Percentiles rank a stretch among this genome's conserved stretches.
Conservation (phyloP, 2,329 filamentous ascomycete species). For the Coniochaeta ligniaria region DNA sequence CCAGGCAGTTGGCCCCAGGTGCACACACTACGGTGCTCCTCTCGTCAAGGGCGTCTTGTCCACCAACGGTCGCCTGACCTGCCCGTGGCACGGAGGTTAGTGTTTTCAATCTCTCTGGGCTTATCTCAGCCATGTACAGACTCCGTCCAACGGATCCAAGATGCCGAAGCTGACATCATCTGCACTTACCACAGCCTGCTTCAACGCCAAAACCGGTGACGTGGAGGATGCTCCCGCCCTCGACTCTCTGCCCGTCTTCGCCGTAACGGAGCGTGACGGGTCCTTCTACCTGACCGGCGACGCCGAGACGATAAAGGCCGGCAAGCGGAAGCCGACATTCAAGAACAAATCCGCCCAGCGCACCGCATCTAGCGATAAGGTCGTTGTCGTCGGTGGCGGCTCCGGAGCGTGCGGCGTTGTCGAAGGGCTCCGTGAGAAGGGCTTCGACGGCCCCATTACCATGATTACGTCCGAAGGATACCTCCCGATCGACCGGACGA, state of each 20-base stretch:
- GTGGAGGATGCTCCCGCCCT: slow-evolving; percentile 92
- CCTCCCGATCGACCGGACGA: slow-evolving; percentile 85
- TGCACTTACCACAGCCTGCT: slow-evolving; percentile 60
- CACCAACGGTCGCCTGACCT: slow-evolving; percentile 75
- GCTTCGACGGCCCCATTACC: slow-evolving; percentile 74
- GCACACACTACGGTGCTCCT: slow-evolving; percentile 89
- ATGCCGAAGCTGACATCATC: neutral
- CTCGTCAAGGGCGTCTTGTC: slow-evolving; percentile 80
- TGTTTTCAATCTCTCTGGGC: neutral
- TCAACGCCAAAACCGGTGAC: slow-evolving; percentile 81
- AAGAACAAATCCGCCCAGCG: slow-evolving; percentile 51
- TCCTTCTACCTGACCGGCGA: slow-evolving; percentile 80
- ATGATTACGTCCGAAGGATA: slow-evolving; percentile 80
- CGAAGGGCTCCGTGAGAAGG: slow-evolving; percentile 74
- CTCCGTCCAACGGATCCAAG: neutral
- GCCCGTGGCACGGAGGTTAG: slow-evolving; percentile 90
- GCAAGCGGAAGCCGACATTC: slow-evolving; percentile 65
- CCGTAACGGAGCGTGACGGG: slow-evolving; percentile 72
- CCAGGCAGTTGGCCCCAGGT: slow-evolving; percentile 76
- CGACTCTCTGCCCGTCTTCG: slow-evolving; percentile 78
- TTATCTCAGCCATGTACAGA: neutral
- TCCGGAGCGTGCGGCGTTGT: slow-evolving; percentile 76
- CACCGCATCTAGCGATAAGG: slow-evolving; percentile 45
- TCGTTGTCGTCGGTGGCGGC: slow-evolving; percentile 85
- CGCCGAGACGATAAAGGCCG: slow-evolving; percentile 69